Percentiles rank a stretch among this genome's conserved stretches.
Conservation (phyloP, 1,139 yeast species). For the Lizanozyma gosingica region DNA sequence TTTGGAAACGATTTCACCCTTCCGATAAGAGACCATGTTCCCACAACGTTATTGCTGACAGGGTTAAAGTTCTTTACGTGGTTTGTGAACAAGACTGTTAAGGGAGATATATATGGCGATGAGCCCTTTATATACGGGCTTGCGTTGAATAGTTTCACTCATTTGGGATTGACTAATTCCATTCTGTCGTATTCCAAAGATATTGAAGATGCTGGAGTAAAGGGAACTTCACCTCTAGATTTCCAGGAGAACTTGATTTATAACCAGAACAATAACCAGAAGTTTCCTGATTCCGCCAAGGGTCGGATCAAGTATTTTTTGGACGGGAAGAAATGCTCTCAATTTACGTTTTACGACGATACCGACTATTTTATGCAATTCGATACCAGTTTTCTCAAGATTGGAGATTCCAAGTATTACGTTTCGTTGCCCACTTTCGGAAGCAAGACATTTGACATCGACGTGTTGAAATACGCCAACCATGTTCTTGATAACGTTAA, state of each 20-base stretch:
- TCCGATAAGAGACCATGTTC: conserved; percentile 53
- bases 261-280: conserved; percentile 14
- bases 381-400: conserved; percentile 28
- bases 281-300: conserved; percentile 15
- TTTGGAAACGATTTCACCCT: conserved; percentile 65
- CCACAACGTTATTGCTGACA: conserved; percentile 34
- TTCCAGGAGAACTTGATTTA: conserved; percentile 16
- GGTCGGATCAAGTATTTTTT: conserved; percentile 10
- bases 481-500: conserved; percentile 35
- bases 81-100: conserved; percentile 56
- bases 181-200: conserved; percentile 13
- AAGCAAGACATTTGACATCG: conserved; percentile 29
- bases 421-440: conserved; percentile 35
- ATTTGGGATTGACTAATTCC: conserved; percentile 6
- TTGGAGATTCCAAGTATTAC: conserved; percentile 29
- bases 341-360: conserved; percentile 22
- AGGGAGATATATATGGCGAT: conserved; percentile 54
- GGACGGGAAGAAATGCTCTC: conserved; percentile 26
- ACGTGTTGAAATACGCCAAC: conserved; percentile 32
- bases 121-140: conserved; percentile 57
- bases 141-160: conserved; percentile 46
- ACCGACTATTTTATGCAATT: conserved; percentile 24
- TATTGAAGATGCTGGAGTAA: background rate
- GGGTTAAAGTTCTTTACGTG: conserved; percentile 48
- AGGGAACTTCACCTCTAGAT: conserved; percentile 1